Percentiles rank a stretch among this genome's conserved stretches.
phyloP scores from a whole-genome alignment of 345 rosid species.

The Melastoma malabathricum region DNA sequence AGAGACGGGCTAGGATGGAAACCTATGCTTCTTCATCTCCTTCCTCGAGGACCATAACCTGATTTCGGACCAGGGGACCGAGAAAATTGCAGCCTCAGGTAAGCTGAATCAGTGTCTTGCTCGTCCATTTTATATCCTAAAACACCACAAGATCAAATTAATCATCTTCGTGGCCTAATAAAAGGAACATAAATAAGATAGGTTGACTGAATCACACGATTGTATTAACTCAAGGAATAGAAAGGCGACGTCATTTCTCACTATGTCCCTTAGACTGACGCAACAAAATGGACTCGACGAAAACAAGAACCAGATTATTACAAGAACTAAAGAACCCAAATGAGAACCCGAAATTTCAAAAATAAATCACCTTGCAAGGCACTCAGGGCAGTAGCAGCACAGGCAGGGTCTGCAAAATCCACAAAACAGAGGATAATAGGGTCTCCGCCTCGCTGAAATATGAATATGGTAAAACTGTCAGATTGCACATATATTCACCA shows the following conservation, averaged over 20 bases:
- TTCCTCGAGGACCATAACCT: constrained; percentile 40
- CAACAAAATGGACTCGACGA: too few relatives aligned
- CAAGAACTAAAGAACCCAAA: too few relatives aligned
- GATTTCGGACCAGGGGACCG: constrained; percentile 62
- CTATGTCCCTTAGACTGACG: too few relatives aligned
- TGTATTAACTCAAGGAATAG: too few relatives aligned
- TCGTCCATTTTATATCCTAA: constrained; percentile 77
- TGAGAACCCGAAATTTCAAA: too few relatives aligned
- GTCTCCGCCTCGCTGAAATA: constrained; percentile 70
- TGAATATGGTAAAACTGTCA: background rate
- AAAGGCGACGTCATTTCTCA: too few relatives aligned
- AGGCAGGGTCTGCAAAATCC: constrained; percentile 68
- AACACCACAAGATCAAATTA: constrained; percentile 2
- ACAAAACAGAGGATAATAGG: constrained; percentile 81
- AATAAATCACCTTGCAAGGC: constrained; percentile 63
- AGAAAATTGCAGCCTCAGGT: constrained; percentile 59
- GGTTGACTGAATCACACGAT: too few relatives aligned
- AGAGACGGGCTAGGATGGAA: too few relatives aligned
- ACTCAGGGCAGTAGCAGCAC: constrained; percentile 84
- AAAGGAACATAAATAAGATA: too few relatives aligned
- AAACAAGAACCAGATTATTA: too few relatives aligned
- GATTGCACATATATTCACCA: background rate
- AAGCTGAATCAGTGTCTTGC: constrained; percentile 48
- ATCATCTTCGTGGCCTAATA: too few relatives aligned
- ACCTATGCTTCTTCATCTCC: constrained; percentile 27